phyloP scores from a whole-genome alignment of 2,329 filamentous ascomycete genomes.

The Colletotrichum chrysophilum region DNA sequence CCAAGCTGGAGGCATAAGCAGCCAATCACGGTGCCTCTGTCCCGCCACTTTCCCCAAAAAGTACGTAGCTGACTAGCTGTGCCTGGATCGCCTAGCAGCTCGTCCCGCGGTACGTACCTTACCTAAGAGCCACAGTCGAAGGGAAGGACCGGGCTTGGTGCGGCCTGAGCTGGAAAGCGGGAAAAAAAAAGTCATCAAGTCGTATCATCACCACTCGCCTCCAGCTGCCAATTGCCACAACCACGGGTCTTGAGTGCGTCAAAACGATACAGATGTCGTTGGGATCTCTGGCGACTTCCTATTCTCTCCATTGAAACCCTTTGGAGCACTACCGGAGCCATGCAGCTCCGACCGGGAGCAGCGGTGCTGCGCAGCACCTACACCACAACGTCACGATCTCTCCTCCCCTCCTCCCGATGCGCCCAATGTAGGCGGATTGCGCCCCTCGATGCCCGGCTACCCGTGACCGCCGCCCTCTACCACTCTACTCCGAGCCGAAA shows the following conservation, averaged over 20 bases:
- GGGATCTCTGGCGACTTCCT: background rate
- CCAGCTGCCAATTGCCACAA: constrained; percentile 12
- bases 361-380: constrained; percentile 50
- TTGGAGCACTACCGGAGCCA: constrained; percentile 34
- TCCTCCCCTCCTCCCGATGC: constrained; percentile 29
- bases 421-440: constrained; percentile 39
- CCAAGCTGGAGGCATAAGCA: background rate
- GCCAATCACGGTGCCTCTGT: background rate
- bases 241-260: background rate
- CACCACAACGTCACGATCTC: constrained; percentile 19
- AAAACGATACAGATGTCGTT: background rate
- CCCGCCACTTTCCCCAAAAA: background rate
- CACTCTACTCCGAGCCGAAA: constrained; percentile 50
- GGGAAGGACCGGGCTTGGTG: background rate
- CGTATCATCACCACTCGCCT: background rate
- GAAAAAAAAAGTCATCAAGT: constrained; percentile 14
- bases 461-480: constrained; percentile 38
- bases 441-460: constrained; percentile 36
- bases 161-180: background rate
- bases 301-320: constrained; percentile 1
- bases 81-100: background rate
- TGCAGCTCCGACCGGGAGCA: constrained; percentile 62
- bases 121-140: constrained; percentile 1
- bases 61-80: background rate
- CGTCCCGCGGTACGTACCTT: background rate